A percentile compares a stretch with the other conserved stretches of the same genome.
Evolutionary conservation across 345 rosid species (phyloP).

Genomic region (Gossypium mustelinum): DNA sequence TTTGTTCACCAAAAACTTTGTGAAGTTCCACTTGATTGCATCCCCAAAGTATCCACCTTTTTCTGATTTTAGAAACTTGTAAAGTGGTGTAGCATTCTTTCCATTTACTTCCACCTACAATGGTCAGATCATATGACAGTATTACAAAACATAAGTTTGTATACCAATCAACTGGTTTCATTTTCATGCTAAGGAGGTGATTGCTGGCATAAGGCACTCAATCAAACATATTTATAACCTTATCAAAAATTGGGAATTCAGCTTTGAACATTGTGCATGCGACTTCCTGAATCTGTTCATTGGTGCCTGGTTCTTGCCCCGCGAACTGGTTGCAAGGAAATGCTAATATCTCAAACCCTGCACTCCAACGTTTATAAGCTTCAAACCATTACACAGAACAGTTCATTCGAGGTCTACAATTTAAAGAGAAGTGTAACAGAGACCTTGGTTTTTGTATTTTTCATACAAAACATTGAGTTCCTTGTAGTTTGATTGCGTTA

Average conservation of each 20-base stretch:
- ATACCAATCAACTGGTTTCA: background rate
- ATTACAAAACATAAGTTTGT: background rate
- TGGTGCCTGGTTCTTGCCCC: slow-evolving; percentile 92
- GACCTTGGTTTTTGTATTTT: slow-evolving; percentile 75
- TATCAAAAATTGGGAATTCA: slow-evolving; percentile 89
- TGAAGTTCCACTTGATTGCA: slow-evolving; percentile 88
- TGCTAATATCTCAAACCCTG: slow-evolving; percentile 86
- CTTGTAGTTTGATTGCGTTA: slow-evolving; percentile 85
- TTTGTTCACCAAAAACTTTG: slow-evolving; percentile 75
- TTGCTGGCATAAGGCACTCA: too few species aligned
- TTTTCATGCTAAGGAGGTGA: background rate
- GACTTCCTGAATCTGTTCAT: slow-evolving; percentile 73
- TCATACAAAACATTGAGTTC: slow-evolving; percentile 73
- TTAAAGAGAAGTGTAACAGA: background rate
- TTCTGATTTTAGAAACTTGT: slow-evolving; percentile 73
- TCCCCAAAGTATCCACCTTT: slow-evolving; percentile 74
- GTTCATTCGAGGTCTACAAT: background rate
- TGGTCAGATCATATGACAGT: background rate
- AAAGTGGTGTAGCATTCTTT: slow-evolving; percentile 62
- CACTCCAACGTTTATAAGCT: background rate
- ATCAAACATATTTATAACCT: slow-evolving; percentile 35
- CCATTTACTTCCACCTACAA: slow-evolving; percentile 80
- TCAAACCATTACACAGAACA: background rate
- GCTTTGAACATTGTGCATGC: slow-evolving; percentile 85
- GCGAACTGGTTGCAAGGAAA: slow-evolving; percentile 95